Conservation (phyloP, 768 basidiomycete species). For the Holtermannia corniformis region DNA sequence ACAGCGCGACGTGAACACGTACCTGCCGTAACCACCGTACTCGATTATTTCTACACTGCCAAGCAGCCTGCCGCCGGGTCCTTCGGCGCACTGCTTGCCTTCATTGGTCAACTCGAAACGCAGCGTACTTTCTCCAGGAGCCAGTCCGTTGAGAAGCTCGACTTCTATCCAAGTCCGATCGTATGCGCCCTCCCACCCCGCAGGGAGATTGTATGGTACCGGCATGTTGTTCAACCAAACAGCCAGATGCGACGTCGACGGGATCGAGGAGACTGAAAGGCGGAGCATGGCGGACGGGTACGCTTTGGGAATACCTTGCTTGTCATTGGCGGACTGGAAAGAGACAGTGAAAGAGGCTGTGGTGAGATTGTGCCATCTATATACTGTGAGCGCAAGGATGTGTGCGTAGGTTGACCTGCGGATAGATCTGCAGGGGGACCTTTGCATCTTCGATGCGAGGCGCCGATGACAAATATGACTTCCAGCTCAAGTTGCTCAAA, state of each 20-base stretch:
- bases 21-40: constrained; percentile 27
- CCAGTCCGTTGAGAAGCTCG: constrained; percentile 12
- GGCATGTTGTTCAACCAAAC: constrained; percentile 14
- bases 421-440: constrained; percentile 35
- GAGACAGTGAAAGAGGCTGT: constrained; percentile 8
- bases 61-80: constrained; percentile 37
- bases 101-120: constrained; percentile 17
- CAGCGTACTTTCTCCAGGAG: constrained; percentile 5
- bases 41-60: constrained; percentile 34
- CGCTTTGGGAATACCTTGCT: not conserved
- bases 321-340: constrained; percentile 19
- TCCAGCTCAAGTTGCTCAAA: constrained; percentile 28
- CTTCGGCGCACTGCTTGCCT: constrained; percentile 15
- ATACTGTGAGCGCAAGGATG: not conserved
- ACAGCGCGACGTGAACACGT: not conserved
- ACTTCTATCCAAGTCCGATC: constrained; percentile 37
- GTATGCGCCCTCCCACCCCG: constrained; percentile 18
- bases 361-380: constrained; percentile 32
- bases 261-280: constrained; percentile 34
- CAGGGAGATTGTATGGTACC: constrained; percentile 11
- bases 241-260: constrained; percentile 20
- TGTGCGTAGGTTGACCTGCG: constrained; percentile 26
- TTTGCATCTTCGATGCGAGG: constrained; percentile 28
- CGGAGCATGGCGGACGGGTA: constrained; percentile 31
- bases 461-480: constrained; percentile 18